phyloP scores from a whole-genome alignment of 352 stramenopile genomes.

The Phytophthora melonis region DNA sequence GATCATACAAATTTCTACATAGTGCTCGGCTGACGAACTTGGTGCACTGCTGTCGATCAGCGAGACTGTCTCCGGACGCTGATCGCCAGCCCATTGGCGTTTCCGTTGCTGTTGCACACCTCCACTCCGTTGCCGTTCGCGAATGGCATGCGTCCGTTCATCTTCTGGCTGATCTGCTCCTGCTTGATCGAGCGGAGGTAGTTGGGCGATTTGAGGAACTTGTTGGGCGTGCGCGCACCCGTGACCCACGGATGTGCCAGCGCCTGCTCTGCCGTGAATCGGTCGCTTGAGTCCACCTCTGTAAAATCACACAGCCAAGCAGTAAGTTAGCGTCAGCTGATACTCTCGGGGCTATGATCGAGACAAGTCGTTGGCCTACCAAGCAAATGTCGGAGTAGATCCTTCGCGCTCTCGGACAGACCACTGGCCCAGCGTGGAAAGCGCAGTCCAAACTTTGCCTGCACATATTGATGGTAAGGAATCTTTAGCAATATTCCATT shows the following conservation, averaged over 20 bases:
- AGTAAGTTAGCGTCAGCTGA: background rate
- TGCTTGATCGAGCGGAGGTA: constrained; percentile 87
- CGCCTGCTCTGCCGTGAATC: constrained; percentile 85
- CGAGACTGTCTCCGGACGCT: constrained; percentile 72
- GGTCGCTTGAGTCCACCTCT: constrained; percentile 84
- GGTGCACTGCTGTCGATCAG: constrained; percentile 31
- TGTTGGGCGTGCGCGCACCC: constrained; percentile 85
- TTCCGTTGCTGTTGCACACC: constrained; percentile 27
- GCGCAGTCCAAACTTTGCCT: constrained; percentile 94
- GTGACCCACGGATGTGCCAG: constrained; percentile 89
- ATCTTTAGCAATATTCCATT: background rate
- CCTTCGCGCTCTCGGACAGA: constrained; percentile 87
- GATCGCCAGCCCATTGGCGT: constrained; percentile 43
- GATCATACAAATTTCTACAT: constrained; percentile 8
- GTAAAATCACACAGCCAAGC: background rate
- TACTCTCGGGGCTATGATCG: background rate
- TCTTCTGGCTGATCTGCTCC: constrained; percentile 55
- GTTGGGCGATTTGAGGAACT: constrained; percentile 89
- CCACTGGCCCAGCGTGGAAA: constrained; percentile 95
- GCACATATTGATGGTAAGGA: constrained; percentile 5
- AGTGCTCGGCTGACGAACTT: background rate
- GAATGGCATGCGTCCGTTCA: constrained; percentile 40
- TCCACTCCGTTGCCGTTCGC: constrained; percentile 24
- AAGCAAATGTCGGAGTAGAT: constrained; percentile 84
- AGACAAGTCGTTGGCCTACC: constrained; percentile 36